Evolutionary conservation across 371 early-diverging fungal species (phyloP).

Genomic region (Mucor circinelloides): DNA sequence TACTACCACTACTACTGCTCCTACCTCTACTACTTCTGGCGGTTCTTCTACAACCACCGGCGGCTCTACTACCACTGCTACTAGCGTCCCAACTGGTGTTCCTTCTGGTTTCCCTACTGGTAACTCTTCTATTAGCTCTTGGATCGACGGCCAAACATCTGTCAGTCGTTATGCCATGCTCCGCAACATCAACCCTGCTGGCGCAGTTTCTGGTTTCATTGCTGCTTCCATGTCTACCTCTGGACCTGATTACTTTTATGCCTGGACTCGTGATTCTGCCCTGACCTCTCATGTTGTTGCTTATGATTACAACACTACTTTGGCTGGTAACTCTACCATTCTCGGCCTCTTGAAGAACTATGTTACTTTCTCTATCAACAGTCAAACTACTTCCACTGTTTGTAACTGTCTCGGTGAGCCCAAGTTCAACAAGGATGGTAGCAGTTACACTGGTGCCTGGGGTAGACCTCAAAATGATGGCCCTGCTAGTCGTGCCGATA

Average conservation of each 20-base stretch:
- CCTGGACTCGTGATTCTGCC: slow-evolving; percentile 80
- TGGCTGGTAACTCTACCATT: slow-evolving; percentile 15
- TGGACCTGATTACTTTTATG: slow-evolving; percentile 75
- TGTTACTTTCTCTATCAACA: slow-evolving; percentile 35
- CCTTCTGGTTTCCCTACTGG: slow-evolving; percentile 26
- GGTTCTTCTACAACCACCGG: slow-evolving; percentile 20
- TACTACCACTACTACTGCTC: slow-evolving; percentile 3
- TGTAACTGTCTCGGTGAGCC: slow-evolving; percentile 74
- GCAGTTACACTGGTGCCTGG: slow-evolving; percentile 57
- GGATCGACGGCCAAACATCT: slow-evolving; percentile 18
- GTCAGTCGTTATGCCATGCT: slow-evolving; percentile 28
- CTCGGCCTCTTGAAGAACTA: slow-evolving; percentile 31
- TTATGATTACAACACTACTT: slow-evolving; percentile 21
- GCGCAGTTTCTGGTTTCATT: slow-evolving; percentile 37
- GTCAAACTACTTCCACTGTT: slow-evolving; percentile 29
- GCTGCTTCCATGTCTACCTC: slow-evolving; percentile 40
- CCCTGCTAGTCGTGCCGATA: slow-evolving; percentile 72
- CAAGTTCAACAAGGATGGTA: slow-evolving; percentile 71
- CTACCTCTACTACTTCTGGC: slow-evolving; percentile 10
- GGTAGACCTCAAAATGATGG: slow-evolving; percentile 85
- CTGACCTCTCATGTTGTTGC: slow-evolving; percentile 57
- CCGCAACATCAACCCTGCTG: slow-evolving; percentile 40
- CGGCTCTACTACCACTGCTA: slow-evolving; percentile 22
- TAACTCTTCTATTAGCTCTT: slow-evolving; percentile 25
- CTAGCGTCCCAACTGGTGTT: slow-evolving; percentile 13